phyloP scores from a whole-genome alignment of 2,329 filamentous ascomycete species.

The Colletotrichum tamarilloi region DNA sequence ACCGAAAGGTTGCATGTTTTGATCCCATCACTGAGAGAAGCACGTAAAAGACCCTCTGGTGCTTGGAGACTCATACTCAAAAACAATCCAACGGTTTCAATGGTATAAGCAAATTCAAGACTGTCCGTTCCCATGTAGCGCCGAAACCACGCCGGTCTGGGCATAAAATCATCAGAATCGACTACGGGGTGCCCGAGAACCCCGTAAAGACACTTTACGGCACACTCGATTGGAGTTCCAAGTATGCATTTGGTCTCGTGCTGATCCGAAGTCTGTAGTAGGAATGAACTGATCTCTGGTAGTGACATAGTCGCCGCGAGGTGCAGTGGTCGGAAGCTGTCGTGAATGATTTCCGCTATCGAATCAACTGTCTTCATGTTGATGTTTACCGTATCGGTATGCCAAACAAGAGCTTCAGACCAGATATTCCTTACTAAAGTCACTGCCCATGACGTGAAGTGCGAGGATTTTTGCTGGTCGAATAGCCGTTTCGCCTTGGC shows the following conservation, averaged over 20 bases:
- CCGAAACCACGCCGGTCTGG: no score
- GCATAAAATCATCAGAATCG: no score
- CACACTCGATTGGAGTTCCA: background rate
- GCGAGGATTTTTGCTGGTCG: background rate
- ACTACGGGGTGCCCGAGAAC: no score
- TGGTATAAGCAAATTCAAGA: accelerated
- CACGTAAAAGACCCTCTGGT: no score
- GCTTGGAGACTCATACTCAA: accelerated
- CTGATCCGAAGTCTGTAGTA: background rate
- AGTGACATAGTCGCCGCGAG: background rate
- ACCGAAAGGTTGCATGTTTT: accelerated
- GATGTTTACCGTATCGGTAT: no score
- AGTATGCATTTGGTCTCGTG: background rate
- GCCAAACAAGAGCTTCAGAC: no score
- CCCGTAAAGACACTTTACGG: background rate
- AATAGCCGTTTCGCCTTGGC: background rate
- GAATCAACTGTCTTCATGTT: accelerated
- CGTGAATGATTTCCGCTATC: background rate
- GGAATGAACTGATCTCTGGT: background rate
- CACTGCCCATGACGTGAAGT: background rate
- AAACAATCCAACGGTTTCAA: no score
- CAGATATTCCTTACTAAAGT: no score
- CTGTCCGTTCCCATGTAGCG: accelerated
- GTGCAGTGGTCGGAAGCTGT: background rate
- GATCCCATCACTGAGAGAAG: accelerated